Evolutionary conservation across 352 stramenopile species (phyloP), one percentile per base, ranked within the genome.

Genomic region (Aphanomyces invadans): DNA sequence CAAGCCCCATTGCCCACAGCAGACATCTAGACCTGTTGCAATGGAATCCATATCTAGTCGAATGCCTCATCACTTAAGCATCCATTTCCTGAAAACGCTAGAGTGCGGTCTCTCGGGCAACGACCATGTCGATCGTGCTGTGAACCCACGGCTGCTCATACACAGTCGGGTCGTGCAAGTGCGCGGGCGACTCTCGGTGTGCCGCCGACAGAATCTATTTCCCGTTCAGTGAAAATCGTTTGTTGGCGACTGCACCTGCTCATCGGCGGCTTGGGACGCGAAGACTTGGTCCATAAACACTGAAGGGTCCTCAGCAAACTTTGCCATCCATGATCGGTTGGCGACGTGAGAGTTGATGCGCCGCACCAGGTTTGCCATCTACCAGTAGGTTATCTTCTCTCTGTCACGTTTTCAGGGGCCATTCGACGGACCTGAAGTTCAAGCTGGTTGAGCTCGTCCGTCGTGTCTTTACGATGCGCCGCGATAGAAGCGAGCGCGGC

Each of bases 81-180:
- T n/a, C n/a, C n/a, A n/a, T n/a, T n/a, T n/a, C n/a, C n/a, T n/a
- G n/a, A n/a, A n/a, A n/a, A n/a, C n/a, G n/a, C n/a, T n/a, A n/a
- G n/a, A n/a, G n/a, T n/a, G n/a, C n/a, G n/a, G n/a, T n/a, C n/a
- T 67, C 60, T 39, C 60, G 38, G 4, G 55, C 19, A 17, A 67
- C 12, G 3, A 67, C 12, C 39, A 67, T 56, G 15, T 67, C 60
- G 33, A 67, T 67, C 9, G 60, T 67, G 32, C 60, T 67, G 32
- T 67, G 60, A 11, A 67, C 45, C 60, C 60, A 67, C 11, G 60
- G 60, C n/a, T 48, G 29, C 21, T 4, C 17, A n/a, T 55, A 67
- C 29, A 48, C 4, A 7, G 7, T 49, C 11, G 55, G 29, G 28
- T 63, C 28, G 29, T 53, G 55, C 55, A 53, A 53, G 25, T 63